Evolutionary conservation across 805 yeast genomes (phyloP).

Genomic region (Schizosaccharomyces pombe): ASM294v3 CU329670.1:1992001-1992500

Average conservation of each 20-base stretch:
- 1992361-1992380: conserved; percentile 26
- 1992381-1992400: conserved; percentile 40
- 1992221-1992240: conserved; percentile 33
- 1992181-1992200: conserved; percentile 56
- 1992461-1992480: conserved; percentile 40
- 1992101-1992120: conserved; percentile 45
- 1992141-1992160: conserved; percentile 56
- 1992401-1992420: conserved; percentile 66
- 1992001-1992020: conserved; percentile 17
- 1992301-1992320: conserved; percentile 23
- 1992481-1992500: conserved; percentile 49
- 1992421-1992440: conserved; percentile 53
- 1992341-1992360: conserved; percentile 16
- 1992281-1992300: conserved; percentile 15
- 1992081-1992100: conserved; percentile 54
- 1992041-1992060: conserved; percentile 37
- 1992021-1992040: background rate
- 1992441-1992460: conserved; percentile 47
- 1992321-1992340: conserved; percentile 35
- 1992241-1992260: conserved; percentile 50
- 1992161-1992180: conserved; percentile 79
- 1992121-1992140: conserved; percentile 39
- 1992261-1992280: conserved; percentile 9
- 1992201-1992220: conserved; percentile 21
- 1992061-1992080: conserved; percentile 47